Evolutionary conservation across 352 stramenopile genomes (phyloP).

Genomic region (Pythium utonaiense): DNA sequence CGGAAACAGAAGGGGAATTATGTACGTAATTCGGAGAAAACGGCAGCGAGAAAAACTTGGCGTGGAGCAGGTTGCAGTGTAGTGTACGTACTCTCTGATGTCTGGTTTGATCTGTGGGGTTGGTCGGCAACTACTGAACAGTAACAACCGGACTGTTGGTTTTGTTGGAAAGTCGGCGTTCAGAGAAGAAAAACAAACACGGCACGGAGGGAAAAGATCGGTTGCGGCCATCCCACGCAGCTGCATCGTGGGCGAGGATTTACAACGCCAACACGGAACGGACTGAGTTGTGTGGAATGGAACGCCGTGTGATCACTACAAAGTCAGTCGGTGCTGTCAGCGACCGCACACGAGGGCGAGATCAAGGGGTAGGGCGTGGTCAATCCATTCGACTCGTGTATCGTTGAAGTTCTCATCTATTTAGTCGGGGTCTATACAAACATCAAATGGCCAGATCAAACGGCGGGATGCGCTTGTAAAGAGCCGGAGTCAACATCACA

Average conservation of each 20-base stretch:
- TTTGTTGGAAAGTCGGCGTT: no score
- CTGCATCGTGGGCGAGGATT: background rate
- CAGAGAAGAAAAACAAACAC: no score
- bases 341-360: background rate
- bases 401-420: background rate
- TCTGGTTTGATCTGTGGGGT: no score
- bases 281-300: background rate
- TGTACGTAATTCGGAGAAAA: no score
- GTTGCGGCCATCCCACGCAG: background rate
- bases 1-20: background rate
- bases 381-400: no score
- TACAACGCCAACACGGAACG: background rate
- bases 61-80: no score
- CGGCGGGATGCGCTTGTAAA: background rate
- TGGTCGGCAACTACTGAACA: no score
- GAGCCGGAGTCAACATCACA: conserved; percentile 4
- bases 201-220: no score
- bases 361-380: background rate
- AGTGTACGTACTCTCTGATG: no score
- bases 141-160: no score
- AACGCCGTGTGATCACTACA: background rate
- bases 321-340: background rate
- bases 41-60: background rate
- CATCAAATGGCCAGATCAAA: background rate
- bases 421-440: background rate